These are phyloP conservation scores for Yamadazyma sp. DNA, from an alignment of 805 yeast genomes.

Conservation along the genomic window DNA sequence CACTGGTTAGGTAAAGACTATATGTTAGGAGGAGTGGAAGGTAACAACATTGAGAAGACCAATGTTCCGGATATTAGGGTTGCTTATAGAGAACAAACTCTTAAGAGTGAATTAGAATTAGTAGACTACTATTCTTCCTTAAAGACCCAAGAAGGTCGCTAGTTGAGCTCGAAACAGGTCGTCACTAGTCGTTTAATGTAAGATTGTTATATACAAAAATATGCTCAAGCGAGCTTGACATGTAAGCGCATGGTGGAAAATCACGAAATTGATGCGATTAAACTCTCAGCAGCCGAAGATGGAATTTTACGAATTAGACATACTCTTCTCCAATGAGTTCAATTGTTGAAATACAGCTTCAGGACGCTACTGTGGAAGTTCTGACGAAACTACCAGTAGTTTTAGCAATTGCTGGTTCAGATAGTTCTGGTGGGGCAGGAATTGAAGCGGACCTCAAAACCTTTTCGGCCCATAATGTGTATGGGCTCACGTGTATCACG, in stretches of 20 bases:
- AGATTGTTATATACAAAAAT: too few species aligned
- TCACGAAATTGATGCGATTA: too few species aligned
- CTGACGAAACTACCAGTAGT: conserved; percentile 21
- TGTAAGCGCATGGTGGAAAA: too few species aligned
- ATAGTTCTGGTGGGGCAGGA: conserved; percentile 89
- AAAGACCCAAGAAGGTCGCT: not conserved
- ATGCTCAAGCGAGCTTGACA: too few species aligned
- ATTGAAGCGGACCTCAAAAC: conserved; percentile 87
- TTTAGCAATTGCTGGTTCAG: conserved; percentile 66
- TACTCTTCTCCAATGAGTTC: too few species aligned
- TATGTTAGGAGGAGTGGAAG: conserved; percentile 60
- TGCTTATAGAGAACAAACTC: conserved; percentile 80
- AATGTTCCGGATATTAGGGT: conserved; percentile 91
- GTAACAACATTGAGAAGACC: conserved; percentile 89
- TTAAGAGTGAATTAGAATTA: conserved; percentile 66
- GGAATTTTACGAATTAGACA: too few species aligned
- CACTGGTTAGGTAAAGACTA: conserved; percentile 88
- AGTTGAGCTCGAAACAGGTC: too few species aligned
- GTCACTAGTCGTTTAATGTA: not conserved
- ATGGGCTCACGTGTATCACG: conserved; percentile 73
- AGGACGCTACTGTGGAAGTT: too few species aligned
- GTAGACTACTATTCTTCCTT: conserved; percentile 54
- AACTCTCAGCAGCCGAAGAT: too few species aligned
- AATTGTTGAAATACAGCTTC: too few species aligned
- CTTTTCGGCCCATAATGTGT: conserved; percentile 69